Base-by-base conservation (phyloP, 305 asterid genomes). In the Fraxinus angustifolia region DNA sequence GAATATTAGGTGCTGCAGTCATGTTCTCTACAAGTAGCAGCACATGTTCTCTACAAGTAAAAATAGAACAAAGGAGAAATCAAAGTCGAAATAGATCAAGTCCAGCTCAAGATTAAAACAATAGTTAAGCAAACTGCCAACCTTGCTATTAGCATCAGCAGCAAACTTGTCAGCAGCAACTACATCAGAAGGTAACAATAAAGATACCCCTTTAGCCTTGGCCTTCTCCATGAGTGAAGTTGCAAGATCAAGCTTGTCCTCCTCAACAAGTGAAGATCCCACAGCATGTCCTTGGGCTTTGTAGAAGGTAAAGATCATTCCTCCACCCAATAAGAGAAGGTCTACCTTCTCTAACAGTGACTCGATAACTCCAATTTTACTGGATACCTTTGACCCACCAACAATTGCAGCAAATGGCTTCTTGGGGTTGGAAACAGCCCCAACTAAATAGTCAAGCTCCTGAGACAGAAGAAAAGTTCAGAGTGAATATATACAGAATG, bases 321-420 rank as follows among this genome's bases (percentile, higher is more conserved):
- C 98, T 80, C 98, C 98, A 36, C 98, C 98, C 2, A 94, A 91
- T 10, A 94, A 34, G 77, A 94, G 91, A 76, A 93, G 10, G 83
- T 94, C 96, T 28, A 89, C 93, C 92, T 92, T 94, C 81, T 88
- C 92, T 85, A 94, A 84, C 48, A 94, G 87, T 17, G 97, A 92
- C 88, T 94, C 96, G 3, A 93, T 94, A 53, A 94, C 97, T 28
- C 96, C 90, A 85, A 94, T 94, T 82, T 94, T 94, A 76, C 86
- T 62, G 48, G 98, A 94, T 16, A 94, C 98, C 88, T 94, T 94
- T 79, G 97, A 87, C 77, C 98, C 98, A 75, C 98, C 98, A 83
- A 94, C 98, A 81, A 94, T 94, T 14, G 98, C 98, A 53, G 98
- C 98, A 89, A 92, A 94, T 60, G 98, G 98, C 90, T 88, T 93